Evolutionary conservation across 2,329 filamentous ascomycete species (phyloP).

Genomic region (Teratosphaeria pseudoeucalypti): DNA sequence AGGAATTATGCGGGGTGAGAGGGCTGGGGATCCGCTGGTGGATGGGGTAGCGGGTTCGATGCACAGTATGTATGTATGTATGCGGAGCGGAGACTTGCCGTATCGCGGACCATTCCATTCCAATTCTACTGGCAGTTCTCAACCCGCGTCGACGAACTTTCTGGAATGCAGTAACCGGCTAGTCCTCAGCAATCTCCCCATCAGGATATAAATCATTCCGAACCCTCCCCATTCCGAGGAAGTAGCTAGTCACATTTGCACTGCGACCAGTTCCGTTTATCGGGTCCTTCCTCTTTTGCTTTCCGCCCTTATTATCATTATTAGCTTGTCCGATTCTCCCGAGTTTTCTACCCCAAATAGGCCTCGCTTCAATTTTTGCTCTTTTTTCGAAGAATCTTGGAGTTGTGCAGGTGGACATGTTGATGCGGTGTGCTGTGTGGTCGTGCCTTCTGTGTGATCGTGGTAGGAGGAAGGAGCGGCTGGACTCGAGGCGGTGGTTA

Average conservation of each 20-base stretch:
- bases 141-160: too few relatives aligned
- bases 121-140: too few relatives aligned
- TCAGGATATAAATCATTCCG: neutral
- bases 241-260: neutral
- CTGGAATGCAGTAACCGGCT: neutral
- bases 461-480: too few relatives aligned
- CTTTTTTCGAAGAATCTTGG: neutral
- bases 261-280: too few relatives aligned
- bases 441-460: too few relatives aligned
- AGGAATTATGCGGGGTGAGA: constrained; percentile 19
- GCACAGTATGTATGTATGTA: too few relatives aligned
- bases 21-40: neutral
- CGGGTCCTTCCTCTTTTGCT: neutral
- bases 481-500: too few relatives aligned
- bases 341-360: neutral
- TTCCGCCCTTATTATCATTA: neutral
- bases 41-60: too few relatives aligned
- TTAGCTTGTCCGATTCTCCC: neutral
- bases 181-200: too few relatives aligned
- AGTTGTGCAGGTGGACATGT: neutral
- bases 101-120: too few relatives aligned
- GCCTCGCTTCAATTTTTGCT: neutral
- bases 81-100: too few relatives aligned
- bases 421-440: too few relatives aligned
- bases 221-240: neutral